Evolutionary conservation across 2,329 filamentous ascomycete species (phyloP).

Genomic region (Aspergillus pseudoviridinutans): DNA sequence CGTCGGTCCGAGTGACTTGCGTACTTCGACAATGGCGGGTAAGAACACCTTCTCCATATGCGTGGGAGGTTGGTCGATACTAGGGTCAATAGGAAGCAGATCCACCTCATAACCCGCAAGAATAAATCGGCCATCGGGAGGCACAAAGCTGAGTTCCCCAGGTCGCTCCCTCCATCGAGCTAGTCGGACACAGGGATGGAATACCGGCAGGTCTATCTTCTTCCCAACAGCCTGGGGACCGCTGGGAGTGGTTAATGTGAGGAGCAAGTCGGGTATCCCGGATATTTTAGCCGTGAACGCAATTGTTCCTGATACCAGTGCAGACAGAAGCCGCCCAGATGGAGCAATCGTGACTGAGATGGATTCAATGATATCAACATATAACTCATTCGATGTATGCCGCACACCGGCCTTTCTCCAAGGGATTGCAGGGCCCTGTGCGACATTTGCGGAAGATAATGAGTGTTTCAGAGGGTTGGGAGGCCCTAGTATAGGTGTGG

Average conservation of each 20-base stretch:
- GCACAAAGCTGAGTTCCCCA: constrained; percentile 91
- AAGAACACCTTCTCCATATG: constrained; percentile 66
- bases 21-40: constrained; percentile 76
- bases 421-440: constrained; percentile 58
- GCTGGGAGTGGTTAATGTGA: constrained; percentile 74
- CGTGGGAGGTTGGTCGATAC: constrained; percentile 52
- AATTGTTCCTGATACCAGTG: constrained; percentile 86
- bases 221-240: constrained; percentile 71
- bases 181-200: constrained; percentile 90
- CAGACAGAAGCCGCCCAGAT: constrained; percentile 79
- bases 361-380: constrained; percentile 91
- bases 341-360: constrained; percentile 84
- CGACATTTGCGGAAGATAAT: constrained; percentile 30
- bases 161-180: constrained; percentile 85
- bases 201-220: constrained; percentile 83
- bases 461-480: constrained; percentile 39
- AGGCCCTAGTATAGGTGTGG: constrained; percentile 40
- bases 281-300: constrained; percentile 95
- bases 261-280: constrained; percentile 82
- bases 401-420: constrained; percentile 91
- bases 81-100: constrained; percentile 67
- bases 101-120: constrained; percentile 94
- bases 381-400: constrained; percentile 95
- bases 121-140: constrained; percentile 90
- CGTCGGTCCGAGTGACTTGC: constrained; percentile 68